Evolutionary conservation across 768 basidiomycete species (phyloP), one percentile per base, ranked within the genome.

Genomic region (Leucogyrophana mollusca): DNA sequence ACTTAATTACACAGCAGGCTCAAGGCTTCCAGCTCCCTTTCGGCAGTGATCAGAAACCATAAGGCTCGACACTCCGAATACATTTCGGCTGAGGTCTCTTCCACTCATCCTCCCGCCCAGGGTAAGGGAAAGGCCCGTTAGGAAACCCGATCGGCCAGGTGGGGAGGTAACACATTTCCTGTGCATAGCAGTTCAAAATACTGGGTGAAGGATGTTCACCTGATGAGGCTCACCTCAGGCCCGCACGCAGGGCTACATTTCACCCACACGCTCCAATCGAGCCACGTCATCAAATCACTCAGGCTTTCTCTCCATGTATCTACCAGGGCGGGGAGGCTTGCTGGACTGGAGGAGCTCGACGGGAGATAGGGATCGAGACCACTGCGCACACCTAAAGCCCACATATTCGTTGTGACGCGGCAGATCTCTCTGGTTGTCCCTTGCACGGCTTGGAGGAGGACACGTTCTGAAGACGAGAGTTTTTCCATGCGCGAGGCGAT

Each of bases 101-200:
- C 60, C 60, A 59, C 1, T 56, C 60, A 4, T 56, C 50, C 2
- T 27, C 18, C 1, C n/a, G n/a, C n/a, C n/a, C n/a, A n/a, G n/a
- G n/a, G n/a, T n/a, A n/a, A n/a, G n/a, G n/a, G n/a, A n/a, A n/a
- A n/a, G n/a, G n/a, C n/a, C n/a, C n/a, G n/a, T n/a, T n/a, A n/a
- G 2, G 30, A 43, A 58, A 47, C 1, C 46, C 46, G 0, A 46
- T 0, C 16, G 55, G 51, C 56, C 56, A 62, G 1, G 56, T 64
- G 38, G 62, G 57, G 13, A 65, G 38, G 21, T 56, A 65, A 18
- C 62, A 62, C 24, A 57, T 56, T 27, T 62, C 60, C 62, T 62
- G 7, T 10, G 3, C n/a, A n/a, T n/a, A n/a, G n/a, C n/a, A n/a
- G n/a, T n/a, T n/a, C n/a, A n/a, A n/a, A n/a, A n/a, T n/a, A n/a